Conservation (phyloP, 192 early-diverging fungal species). For the Podila epicladia region DNA sequence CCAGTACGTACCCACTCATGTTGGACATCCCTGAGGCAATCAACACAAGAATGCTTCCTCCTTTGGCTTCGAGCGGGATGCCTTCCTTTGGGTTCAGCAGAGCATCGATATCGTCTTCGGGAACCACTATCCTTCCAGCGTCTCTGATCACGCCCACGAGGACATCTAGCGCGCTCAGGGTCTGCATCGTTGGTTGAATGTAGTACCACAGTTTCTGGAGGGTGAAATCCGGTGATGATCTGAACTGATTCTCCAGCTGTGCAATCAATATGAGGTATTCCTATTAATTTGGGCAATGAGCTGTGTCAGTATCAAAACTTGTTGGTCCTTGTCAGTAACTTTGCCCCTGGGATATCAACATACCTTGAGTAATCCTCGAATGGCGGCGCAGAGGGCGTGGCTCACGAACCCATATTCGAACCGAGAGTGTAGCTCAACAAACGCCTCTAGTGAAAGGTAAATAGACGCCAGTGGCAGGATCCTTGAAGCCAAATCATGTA, state of each 20-base stretch:
- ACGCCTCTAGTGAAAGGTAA: slow-evolving; percentile 80
- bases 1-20: slow-evolving; percentile 69
- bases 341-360: background rate
- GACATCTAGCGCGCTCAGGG: slow-evolving; percentile 57
- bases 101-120: slow-evolving; percentile 54
- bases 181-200: slow-evolving; percentile 78
- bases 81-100: slow-evolving; percentile 53
- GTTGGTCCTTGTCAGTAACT: background rate
- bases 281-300: slow-evolving; percentile 33
- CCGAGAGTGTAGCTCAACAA: slow-evolving; percentile 75
- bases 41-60: slow-evolving; percentile 82
- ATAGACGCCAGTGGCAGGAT: slow-evolving; percentile 83
- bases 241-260: slow-evolving; percentile 89
- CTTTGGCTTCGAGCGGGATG: slow-evolving; percentile 68
- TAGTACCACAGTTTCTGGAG: slow-evolving; percentile 95
- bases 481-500: slow-evolving; percentile 78
- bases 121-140: slow-evolving; percentile 31
- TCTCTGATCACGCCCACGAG: slow-evolving; percentile 54
- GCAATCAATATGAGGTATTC: slow-evolving; percentile 88
- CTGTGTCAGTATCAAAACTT: too few relatives aligned
- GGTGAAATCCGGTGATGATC: slow-evolving; percentile 76
- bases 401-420: slow-evolving; percentile 87
- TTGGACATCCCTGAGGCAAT: slow-evolving; percentile 74
- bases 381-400: slow-evolving; percentile 91
- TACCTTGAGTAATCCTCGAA: slow-evolving; percentile 77